Evolutionary conservation across 768 basidiomycete genomes (phyloP), one percentile per base, ranked within the genome.

Genomic region (Rhizopogon salebrosus): DNA sequence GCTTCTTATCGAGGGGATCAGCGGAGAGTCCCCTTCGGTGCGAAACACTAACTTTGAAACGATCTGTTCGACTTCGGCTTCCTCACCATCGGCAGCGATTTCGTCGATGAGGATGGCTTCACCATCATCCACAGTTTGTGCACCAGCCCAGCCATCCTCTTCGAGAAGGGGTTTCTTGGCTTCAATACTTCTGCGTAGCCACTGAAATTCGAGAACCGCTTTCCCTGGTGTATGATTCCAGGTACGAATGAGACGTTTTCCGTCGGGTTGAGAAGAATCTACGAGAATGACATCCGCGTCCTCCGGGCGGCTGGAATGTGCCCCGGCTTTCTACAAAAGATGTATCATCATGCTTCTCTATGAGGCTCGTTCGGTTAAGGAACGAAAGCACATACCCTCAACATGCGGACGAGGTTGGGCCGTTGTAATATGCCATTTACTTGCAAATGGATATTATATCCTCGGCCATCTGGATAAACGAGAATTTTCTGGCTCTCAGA

Each of bases 251-350:
- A 85, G 79, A 16, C 74, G 72, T 60, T 72, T 70, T 24, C 85
- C 85, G 38, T 77, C 74, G n/a, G 70, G 61, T 0, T 79, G 73
- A 16, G 68, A 65, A 1, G 78, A 64, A 56, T 87, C 79, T 6
- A 89, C 82, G 4, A 89, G 68, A 41, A 87, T 79, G 23, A 87
- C 69, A 18, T 75, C 66, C 0, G 86, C 79, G 46, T 77, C 71
- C 41, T 71, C 75, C 8, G 80, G 76, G 53, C 79, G 76, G 48
- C 70, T 73, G 53, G 84, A 77, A 16, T 65, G 52, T 3, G 82
- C 87, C 29, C 85, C 85, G 13, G 76, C 70, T 64, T 69, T 75
- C 85, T 87, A 51, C 31, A 56, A 52, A n/a, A n/a, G 26, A 31
- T 52, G 56, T 29, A 51, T 31, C 27, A 41, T 22, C n/a, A 54